These are phyloP conservation scores for Yamadazyma triangularis DNA, from an alignment of 1,139 yeast species.

Conservation along the genomic window DNA sequence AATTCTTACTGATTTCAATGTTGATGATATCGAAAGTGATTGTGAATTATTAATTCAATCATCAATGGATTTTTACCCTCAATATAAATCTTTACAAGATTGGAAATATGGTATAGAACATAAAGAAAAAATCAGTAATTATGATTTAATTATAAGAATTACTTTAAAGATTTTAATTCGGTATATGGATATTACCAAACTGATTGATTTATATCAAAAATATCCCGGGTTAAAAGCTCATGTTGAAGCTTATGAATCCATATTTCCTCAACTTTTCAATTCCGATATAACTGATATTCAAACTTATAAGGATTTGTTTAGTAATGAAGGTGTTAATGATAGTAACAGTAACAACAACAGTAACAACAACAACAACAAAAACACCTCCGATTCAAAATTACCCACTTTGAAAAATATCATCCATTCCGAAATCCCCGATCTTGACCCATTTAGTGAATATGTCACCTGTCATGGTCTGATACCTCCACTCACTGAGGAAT, in stretches of 20 bases:
- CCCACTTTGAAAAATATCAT: too few species aligned
- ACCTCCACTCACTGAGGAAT: too few species aligned
- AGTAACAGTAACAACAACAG: too few species aligned
- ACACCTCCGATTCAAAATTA: too few species aligned
- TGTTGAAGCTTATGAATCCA: slow-evolving; percentile 12
- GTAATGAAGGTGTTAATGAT: too few species aligned
- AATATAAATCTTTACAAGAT: slow-evolving; percentile 1
- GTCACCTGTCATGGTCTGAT: too few species aligned
- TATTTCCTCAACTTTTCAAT: slow-evolving; percentile 19
- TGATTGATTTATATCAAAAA: slow-evolving; percentile 8
- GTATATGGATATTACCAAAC: background rate
- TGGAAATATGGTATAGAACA: slow-evolving; percentile 2
- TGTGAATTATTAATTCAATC: slow-evolving; percentile 21
- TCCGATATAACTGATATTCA: slow-evolving; percentile 4
- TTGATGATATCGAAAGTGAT: slow-evolving; percentile 23
- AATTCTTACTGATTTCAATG: slow-evolving; percentile 24
- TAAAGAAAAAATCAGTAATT: slow-evolving; percentile 14
- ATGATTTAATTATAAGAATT: slow-evolving; percentile 16
- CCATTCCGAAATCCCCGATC: too few species aligned
- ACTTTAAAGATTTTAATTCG: slow-evolving; percentile 16
- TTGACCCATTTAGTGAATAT: too few species aligned
- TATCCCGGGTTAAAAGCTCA: slow-evolving; percentile 15
- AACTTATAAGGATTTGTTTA: too few species aligned
- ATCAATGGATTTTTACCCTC: slow-evolving; percentile 11
- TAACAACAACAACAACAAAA: too few species aligned